Base-by-base conservation (phyloP, 345 rosid genomes). In the Syzygium grande region DNA sequence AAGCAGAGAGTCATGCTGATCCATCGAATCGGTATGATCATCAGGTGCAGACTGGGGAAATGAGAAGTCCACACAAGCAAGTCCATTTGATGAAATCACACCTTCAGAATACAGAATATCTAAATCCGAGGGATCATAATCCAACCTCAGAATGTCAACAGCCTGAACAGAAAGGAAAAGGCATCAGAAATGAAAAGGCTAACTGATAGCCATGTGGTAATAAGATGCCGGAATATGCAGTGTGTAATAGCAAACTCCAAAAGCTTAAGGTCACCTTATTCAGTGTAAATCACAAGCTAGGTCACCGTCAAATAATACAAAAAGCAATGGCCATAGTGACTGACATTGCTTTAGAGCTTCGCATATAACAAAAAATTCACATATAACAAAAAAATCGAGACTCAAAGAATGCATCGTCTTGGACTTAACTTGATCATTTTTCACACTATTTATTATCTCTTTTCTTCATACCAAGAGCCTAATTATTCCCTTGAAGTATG, bases 71-170 rank as follows among this genome's bases (percentile, higher is more conserved):
- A 96, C 92, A 91, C 93, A 95, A 90, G 97, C 95, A 89, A 98
- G 93, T 86, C 99, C 99, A 93, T 97, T 97, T 22, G 99, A 96
- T 51, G 99, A 98, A 83, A 98, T 97, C 84, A 97, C 97, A 88
- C 98, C 98, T 90, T 98, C 99, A 41, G 99, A 98, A 90, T 95
- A 93, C 43, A 98, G 93, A 90, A 98, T 97, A 92, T 98, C 99
- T 89, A 95, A 86, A 92, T 98, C 96, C 22, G 98, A 96, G n/a
- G 99, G 99, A 89, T 95, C 98, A 83, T 98, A 98, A 88, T 98
- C 99, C 87, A 90, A 89, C 91, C 92, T 92, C 90, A 97, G 92
- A 90, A 96, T 91, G 30, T 97, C 98, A 89, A 90, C 91, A 89
- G 95, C 98, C 99, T 97, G 91, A 85, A 88, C 85, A 90, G 87